A percentile compares a stretch with the other conserved stretches of the same genome.
These are phyloP conservation scores for Tulasnella sp. DNA, from an alignment of 768 basidiomycete genomes.

Conservation along the genomic window DNA sequence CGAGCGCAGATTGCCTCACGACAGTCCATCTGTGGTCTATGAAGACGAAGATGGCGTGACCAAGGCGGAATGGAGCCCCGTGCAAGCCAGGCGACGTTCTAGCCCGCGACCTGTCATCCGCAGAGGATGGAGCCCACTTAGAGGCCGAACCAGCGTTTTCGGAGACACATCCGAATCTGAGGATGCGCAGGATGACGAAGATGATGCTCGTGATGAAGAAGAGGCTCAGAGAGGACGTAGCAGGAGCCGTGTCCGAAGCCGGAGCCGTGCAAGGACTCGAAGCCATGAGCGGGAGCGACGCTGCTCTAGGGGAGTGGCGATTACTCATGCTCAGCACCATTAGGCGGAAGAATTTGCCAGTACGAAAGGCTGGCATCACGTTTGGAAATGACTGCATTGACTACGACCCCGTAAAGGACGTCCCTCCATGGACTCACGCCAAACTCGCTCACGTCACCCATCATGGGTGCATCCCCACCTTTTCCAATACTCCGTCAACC, in stretches of 20 bases:
- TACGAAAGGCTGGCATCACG: background rate
- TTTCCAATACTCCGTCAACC: no score
- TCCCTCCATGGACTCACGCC: no score
- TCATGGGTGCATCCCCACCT: background rate
- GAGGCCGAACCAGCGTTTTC: background rate
- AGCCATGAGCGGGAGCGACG: constrained; percentile 5
- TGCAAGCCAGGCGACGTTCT: no score
- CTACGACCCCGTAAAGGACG: no score
- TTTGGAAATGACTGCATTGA: no score
- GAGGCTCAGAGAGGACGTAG: constrained; percentile 6
- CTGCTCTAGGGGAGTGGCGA: background rate
- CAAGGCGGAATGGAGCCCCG: no score
- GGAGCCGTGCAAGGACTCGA: constrained; percentile 4
- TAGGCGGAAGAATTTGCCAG: background rate
- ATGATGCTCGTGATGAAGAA: background rate
- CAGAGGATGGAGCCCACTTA: background rate
- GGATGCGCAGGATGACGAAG: background rate
- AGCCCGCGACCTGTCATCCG: background rate
- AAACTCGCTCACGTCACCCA: no score
- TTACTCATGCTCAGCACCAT: no score
- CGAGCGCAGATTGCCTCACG: no score
- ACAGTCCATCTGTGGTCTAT: no score
- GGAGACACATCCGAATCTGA: background rate
- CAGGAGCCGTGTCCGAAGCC: background rate
- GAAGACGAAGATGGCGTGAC: no score